A percentile compares a stretch with the other conserved stretches of the same genome.
These are phyloP conservation scores for Suhomyces sp. DNA, from an alignment of 805 yeast genomes.

Conservation along the genomic window DNA sequence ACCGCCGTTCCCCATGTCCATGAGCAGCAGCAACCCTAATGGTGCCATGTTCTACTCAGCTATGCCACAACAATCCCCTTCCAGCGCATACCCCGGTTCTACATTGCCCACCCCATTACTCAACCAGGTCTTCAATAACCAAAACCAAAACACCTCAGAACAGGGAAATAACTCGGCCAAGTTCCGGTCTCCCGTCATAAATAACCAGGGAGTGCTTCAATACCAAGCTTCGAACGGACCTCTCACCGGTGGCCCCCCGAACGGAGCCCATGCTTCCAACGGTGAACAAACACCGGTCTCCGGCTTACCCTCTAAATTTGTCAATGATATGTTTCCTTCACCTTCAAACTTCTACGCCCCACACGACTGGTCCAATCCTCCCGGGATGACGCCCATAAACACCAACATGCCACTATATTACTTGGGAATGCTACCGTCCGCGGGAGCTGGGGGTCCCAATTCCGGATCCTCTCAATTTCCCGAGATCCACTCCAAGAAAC, in stretches of 20 bases:
- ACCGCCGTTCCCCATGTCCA: conserved; percentile 31
- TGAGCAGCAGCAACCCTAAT: conserved; percentile 6
- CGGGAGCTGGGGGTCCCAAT: conserved; percentile 12
- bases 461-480: background rate
- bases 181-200: background rate
- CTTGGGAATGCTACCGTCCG: conserved; percentile 31
- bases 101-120: conserved; percentile 32
- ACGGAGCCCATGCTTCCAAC: conserved; percentile 9
- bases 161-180: conserved; percentile 2
- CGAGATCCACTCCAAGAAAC: background rate
- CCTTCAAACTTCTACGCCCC: conserved; percentile 73
- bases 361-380: conserved; percentile 39
- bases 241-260: background rate
- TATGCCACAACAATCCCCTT: conserved; percentile 25
- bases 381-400: conserved; percentile 28
- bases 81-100: conserved; percentile 19
- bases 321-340: conserved; percentile 72
- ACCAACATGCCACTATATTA: conserved; percentile 34
- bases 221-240: conserved; percentile 1
- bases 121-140: conserved; percentile 27
- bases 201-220: background rate
- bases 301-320: conserved; percentile 67
- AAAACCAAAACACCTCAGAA: background rate
- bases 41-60: conserved; percentile 17
- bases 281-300: conserved; percentile 72